Evolutionary conservation across 2,329 filamentous ascomycete genomes (phyloP).

Genomic region (Teratosphaeria zuluensis): DNA sequence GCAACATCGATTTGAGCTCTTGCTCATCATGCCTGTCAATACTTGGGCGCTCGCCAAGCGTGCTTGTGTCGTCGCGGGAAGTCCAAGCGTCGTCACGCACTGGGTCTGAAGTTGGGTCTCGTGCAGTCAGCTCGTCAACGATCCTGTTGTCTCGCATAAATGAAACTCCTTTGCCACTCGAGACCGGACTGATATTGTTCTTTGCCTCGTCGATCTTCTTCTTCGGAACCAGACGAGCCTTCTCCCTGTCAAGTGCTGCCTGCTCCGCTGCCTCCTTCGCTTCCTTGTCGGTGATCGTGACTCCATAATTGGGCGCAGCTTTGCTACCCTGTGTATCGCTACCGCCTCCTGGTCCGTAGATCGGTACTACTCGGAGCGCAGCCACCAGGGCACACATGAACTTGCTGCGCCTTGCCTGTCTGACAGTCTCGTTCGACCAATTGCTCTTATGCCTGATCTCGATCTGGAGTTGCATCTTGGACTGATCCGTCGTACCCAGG

Average conservation of each 20-base stretch:
- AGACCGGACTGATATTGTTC: conserved; percentile 9
- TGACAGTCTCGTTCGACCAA: conserved; percentile 62
- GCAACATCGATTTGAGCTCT: conserved; percentile 37
- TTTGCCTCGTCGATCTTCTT: conserved; percentile 21
- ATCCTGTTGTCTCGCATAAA: conserved; percentile 22
- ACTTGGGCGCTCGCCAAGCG: conserved; percentile 30
- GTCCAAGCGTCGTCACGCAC: conserved; percentile 38
- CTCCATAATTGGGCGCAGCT: conserved; percentile 72
- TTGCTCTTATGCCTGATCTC: conserved; percentile 75
- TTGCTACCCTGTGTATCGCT: conserved; percentile 49
- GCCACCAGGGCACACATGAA: conserved; percentile 91
- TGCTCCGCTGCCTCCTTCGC: conserved; percentile 53
- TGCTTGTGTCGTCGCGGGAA: conserved; percentile 29
- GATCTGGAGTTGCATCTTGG: conserved; percentile 75
- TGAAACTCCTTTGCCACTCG: conserved; percentile 8
- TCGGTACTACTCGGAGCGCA: conserved; percentile 77
- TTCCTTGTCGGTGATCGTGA: conserved; percentile 60
- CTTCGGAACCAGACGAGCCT: conserved; percentile 53
- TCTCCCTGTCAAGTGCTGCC: conserved; percentile 38
- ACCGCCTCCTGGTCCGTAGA: conserved; percentile 70
- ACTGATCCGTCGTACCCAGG: conserved; percentile 68
- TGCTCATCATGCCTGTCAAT: conserved; percentile 36
- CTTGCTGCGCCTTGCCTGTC: conserved; percentile 74
- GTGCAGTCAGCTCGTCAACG: conserved; percentile 35
- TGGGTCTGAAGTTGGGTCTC: conserved; percentile 33